Evolutionary conservation across 139 green algal genomes (phyloP).

Genomic region (Chlamydomonas sp.): DNA sequence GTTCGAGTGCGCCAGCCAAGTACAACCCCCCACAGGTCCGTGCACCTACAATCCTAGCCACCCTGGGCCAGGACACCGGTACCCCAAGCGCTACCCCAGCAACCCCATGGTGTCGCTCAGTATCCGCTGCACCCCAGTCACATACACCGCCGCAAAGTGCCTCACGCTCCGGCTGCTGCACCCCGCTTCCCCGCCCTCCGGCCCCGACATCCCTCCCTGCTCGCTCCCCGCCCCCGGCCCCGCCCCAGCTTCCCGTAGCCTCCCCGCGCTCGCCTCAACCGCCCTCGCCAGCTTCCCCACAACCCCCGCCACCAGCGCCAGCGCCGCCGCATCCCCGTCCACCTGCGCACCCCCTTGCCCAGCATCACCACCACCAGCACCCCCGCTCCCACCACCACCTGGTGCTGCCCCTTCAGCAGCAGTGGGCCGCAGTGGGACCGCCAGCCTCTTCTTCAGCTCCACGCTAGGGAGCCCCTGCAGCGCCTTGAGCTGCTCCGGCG

Average conservation of each 20-base stretch:
- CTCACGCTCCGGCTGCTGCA: neutral
- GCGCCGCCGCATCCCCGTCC: neutral
- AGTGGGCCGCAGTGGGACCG: neutral
- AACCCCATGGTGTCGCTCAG: neutral
- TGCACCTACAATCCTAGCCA: too few relatives aligned
- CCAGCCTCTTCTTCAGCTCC: neutral
- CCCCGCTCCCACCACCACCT: too few relatives aligned
- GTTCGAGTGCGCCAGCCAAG: too few relatives aligned
- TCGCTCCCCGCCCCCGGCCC: neutral
- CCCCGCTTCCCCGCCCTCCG: neutral
- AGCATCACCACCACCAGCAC: neutral
- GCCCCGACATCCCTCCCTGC: neutral
- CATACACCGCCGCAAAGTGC: conserved; percentile 21
- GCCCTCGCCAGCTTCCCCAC: neutral
- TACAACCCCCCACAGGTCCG: too few relatives aligned
- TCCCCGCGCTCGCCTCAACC: neutral
- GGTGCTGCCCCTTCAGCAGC: too few relatives aligned
- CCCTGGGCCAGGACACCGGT: neutral
- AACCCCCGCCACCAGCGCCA: neutral
- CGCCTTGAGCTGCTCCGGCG: neutral
- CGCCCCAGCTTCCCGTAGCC: neutral
- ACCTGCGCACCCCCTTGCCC: neutral
- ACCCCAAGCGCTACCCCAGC: neutral
- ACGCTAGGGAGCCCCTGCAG: neutral
- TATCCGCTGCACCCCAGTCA: neutral